Evolutionary conservation across 257 asterid genomes (phyloP).

Genomic region (Solanum paucissectum): DNA sequence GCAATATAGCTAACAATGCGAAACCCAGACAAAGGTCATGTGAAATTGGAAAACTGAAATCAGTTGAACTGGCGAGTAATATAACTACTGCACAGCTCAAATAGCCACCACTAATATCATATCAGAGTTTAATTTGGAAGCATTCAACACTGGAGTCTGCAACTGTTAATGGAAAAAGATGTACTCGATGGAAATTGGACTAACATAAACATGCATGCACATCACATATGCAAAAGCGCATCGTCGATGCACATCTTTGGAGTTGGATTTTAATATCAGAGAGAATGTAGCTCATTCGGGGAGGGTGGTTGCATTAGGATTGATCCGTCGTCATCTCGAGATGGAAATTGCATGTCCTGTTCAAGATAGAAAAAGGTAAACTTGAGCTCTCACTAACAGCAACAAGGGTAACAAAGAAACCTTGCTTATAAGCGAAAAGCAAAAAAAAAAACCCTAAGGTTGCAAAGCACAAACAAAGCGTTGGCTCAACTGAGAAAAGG

Average conservation of each 20-base stretch:
- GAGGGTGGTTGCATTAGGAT: conserved; percentile 3
- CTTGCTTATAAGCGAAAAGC: not conserved
- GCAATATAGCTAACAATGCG: not conserved
- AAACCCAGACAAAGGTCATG: not conserved
- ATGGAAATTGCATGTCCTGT: conserved; percentile 4
- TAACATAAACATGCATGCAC: not conserved
- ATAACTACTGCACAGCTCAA: not conserved
- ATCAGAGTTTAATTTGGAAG: not conserved
- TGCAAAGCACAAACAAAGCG: not conserved
- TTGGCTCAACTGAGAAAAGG: not conserved
- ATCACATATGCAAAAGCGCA: not conserved
- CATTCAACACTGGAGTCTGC: not conserved
- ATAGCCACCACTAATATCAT: not conserved
- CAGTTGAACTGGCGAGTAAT: not conserved
- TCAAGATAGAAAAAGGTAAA: not conserved
- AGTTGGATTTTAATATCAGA: not conserved
- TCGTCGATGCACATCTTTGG: not conserved
- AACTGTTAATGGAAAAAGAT: not conserved
- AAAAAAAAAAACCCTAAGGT: not conserved
- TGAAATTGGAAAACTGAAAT: not conserved
- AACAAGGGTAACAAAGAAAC: not conserved
- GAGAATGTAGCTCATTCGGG: not conserved
- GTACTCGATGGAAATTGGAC: not conserved
- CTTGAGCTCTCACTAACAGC: not conserved
- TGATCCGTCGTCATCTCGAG: not conserved